Conservation (phyloP, 805 yeast genomes). For the Lipomyces japonicus region DNA sequence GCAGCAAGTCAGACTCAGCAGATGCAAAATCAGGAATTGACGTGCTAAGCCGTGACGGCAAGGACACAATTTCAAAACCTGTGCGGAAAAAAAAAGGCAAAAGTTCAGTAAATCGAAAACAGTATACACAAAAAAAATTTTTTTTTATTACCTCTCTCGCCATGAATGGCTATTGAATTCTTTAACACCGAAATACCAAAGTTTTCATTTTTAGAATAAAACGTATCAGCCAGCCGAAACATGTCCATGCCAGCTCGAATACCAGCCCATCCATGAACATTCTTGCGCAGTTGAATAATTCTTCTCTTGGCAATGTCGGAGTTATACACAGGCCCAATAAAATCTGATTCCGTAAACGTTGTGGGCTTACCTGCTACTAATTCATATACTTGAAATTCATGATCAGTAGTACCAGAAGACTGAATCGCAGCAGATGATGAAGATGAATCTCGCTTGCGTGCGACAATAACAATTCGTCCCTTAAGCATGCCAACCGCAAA, state of each 20-base stretch:
- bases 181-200: conserved; percentile 60
- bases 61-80: conserved; percentile 54
- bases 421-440: conserved; percentile 48
- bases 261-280: conserved; percentile 4
- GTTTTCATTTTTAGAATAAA: conserved; percentile 55
- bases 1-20: neutral
- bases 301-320: neutral
- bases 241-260: conserved; percentile 33
- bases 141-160: conserved; percentile 49
- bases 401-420: conserved; percentile 50
- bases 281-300: neutral
- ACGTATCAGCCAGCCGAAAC: conserved; percentile 46
- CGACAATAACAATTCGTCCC: conserved; percentile 20
- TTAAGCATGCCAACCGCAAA: conserved; percentile 55
- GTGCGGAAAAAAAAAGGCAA: neutral
- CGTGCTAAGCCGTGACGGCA: conserved; percentile 31
- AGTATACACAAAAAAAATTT: neutral
- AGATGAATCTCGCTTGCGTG: conserved; percentile 55
- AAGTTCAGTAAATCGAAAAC: neutral
- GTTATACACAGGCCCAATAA: neutral
- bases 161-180: conserved; percentile 62
- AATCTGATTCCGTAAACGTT: neutral
- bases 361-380: conserved; percentile 42
- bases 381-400: conserved; percentile 55
- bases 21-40: conserved; percentile 3